A percentile compares a stretch with the other conserved stretches of the same genome.
Conservation (phyloP, 2,329 filamentous ascomycete species). For the Grosmannia huntii region DNA sequence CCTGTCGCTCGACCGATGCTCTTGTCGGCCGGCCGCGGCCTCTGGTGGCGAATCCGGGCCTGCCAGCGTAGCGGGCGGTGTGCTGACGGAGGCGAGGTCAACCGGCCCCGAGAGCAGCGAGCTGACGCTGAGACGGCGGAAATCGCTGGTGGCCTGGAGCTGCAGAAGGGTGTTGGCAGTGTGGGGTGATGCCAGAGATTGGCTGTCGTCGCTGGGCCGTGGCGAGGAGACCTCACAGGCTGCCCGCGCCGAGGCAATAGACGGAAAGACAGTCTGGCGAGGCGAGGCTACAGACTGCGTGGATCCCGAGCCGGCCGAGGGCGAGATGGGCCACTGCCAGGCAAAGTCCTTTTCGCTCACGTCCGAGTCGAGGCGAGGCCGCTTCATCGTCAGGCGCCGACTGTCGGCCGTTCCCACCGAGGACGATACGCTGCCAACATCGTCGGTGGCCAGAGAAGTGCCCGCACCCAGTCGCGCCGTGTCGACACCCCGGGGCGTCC, state of each 20-base stretch:
- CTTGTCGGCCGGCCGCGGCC: background rate
- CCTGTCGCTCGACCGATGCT: background rate
- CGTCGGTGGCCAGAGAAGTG: background rate
- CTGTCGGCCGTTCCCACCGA: background rate
- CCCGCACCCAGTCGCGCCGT: background rate
- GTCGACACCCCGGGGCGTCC: background rate
- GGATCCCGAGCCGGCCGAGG: conserved; percentile 8
- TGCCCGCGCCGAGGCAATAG: background rate
- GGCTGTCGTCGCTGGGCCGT: conserved; percentile 1
- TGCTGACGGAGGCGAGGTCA: background rate
- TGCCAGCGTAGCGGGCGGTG: background rate
- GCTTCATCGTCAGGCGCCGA: background rate
- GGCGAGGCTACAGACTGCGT: conserved; percentile 1
- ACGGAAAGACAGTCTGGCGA: background rate
- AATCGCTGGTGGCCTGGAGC: conserved; percentile 5
- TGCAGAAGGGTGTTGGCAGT: background rate
- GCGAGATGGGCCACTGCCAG: conserved; percentile 13
- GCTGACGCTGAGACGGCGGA: conserved; percentile 46
- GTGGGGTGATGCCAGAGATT: background rate
- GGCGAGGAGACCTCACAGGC: background rate
- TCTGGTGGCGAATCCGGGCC: background rate
- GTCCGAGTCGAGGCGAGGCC: conserved; percentile 10
- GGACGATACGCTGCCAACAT: background rate
- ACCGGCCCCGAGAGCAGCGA: conserved; percentile 45
- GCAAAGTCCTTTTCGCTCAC: conserved; percentile 11